Evolutionary conservation across 139 green algal species (phyloP), one percentile per base, ranked within the genome.

Genomic region (Chlorella sorokiniana): DNA sequence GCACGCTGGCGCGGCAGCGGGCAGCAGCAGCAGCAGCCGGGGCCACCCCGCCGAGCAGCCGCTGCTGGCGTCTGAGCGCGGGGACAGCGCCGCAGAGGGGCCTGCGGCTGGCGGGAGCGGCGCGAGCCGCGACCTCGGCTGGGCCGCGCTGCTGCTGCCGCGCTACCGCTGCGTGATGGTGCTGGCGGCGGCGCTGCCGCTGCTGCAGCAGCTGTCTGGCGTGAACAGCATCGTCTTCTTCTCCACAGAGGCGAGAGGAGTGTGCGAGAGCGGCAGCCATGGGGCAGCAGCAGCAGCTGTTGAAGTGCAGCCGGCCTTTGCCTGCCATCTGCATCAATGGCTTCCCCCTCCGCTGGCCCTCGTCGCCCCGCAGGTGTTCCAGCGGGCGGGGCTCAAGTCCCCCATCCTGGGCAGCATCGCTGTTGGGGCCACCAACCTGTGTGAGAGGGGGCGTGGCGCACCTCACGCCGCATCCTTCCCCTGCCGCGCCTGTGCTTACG

Each of bases 181-280:
- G n/a, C 84, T 94, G 62, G 88, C 90, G 16, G 61, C 85, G 37
- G 83, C 75, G 35, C 75, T 94, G 78, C 87, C 86, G n/a, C 73
- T 94, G 31, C 69, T 93, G 22, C 94, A 97, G 85, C 94, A 97
- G 87, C 40, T 69, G 0, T 88, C 86, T 2, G 94, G 94, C 65
- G 96, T 97, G 84, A 97, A 97, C 91, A 93, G 90, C 9, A 86
- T 98, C 35, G 87, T 97, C 27, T 93, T 94, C 80, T 97, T 92
- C 76, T 89, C 64, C 18, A 87, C 84, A 14, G 37, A 87, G 64
- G 81, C 83, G 52, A 29, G 38, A 27, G 38, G 1, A 35, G 23
- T 29, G 56, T 16, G 14, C 11, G 48, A 16, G 48, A 16, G 14
- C 14, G 48, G 48, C 48, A 56, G 48, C 14, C 14, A 16, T 16